phyloP scores from a whole-genome alignment of 345 rosid genomes.

The Clarkia xantiana region DNA sequence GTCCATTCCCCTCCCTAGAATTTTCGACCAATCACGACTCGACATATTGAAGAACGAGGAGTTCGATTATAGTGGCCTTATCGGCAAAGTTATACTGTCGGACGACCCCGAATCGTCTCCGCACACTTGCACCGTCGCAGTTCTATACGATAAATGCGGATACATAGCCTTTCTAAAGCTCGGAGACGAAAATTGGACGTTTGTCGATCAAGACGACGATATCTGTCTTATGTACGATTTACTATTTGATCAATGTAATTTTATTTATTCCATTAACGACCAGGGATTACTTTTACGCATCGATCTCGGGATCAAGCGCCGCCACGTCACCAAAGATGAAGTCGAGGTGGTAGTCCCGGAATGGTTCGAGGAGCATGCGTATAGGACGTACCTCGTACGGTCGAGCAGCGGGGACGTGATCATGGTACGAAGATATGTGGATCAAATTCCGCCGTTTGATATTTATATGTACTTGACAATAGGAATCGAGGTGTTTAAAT shows the following conservation, averaged over 20 bases:
- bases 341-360: background rate
- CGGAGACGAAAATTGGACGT: background rate
- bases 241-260: no score
- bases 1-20: background rate
- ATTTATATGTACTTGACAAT: background rate
- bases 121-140: background rate
- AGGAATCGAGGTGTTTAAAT: background rate
- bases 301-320: background rate
- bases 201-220: background rate
- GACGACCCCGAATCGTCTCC: background rate
- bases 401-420: background rate
- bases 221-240: background rate
- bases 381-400: background rate
- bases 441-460: background rate
- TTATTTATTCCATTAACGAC: background rate
- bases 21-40: background rate
- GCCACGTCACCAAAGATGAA: background rate
- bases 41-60: no score
- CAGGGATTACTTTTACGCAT: background rate
- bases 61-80: no score
- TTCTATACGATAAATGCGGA: no score
- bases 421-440: background rate
- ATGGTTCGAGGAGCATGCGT: background rate
- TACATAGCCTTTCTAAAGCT: background rate
- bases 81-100: background rate